Evolutionary conservation across 2,329 filamentous ascomycete genomes (phyloP), one percentile per base, ranked within the genome.

Genomic region (Fusarium sp.): DNA sequence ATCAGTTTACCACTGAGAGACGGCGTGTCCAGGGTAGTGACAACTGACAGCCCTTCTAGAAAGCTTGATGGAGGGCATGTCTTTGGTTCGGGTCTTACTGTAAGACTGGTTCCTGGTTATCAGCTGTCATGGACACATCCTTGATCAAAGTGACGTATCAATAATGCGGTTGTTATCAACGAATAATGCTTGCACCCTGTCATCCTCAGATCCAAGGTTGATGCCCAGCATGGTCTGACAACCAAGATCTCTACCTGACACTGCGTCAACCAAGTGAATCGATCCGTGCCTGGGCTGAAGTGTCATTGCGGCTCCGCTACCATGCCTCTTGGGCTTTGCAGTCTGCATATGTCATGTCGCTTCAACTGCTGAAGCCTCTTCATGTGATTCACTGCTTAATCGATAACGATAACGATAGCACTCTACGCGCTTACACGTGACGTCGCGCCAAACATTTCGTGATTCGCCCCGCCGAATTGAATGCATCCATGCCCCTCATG

Each of bases 381-480:
- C 18, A 25, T 38, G 18, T 52, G 18, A 27, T 42, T 52, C 14
- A 38, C 8, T 22, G 16, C 30, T 34, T 20, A 34, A 8, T 16
- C 42, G 34, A 38, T 38, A 38, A n/a, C 20, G 27, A 20, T 20
- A 50, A 11, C 20, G 7, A 24, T 24, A 5, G 16, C 32, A 44
- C 46, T 72, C 20, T 58, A 72, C 70, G 54, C 70, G 70, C 12
- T 9, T 7, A 11, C 70, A 72, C 70, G 70, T 72, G 70, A 72
- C 20, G n/a, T 32, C 70, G 70, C 30, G 70, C 11, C 38, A 24
- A 27, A 18, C 20, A 40, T 8, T 14, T 42, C 61, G 58, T 47
- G 69, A 54, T 22, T 15, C 12, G 49, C 57, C 47, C 62, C 53
- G 7, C 63, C 15, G 22, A 46, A 54, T 27, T 20, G 29, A 29